Evolutionary conservation across 495 filamentous ascomycete genomes (phyloP).

Genomic region (Xylaria longipes): DNA sequence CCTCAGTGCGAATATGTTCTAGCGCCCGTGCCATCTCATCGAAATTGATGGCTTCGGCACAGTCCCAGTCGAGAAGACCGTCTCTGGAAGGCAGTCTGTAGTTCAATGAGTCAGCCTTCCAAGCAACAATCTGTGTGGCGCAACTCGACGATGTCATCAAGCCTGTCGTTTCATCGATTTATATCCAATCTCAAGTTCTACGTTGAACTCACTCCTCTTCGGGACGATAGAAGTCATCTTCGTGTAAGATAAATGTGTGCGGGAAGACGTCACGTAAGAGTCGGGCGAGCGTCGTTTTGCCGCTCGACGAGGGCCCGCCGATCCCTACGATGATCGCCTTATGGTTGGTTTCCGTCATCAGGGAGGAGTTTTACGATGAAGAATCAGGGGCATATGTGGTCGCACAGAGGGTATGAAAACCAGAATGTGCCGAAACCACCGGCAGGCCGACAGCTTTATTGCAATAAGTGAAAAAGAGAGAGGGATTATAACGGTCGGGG

Average conservation of each 20-base stretch:
- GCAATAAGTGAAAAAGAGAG: slow-evolving; percentile 9
- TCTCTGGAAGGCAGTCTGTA: slow-evolving; percentile 55
- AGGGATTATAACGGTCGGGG: not conserved
- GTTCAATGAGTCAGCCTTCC: not conserved
- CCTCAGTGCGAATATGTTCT: slow-evolving; percentile 65
- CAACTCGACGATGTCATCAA: not conserved
- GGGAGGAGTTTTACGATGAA: not conserved
- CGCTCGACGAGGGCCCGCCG: slow-evolving; percentile 76
- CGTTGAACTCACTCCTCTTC: slow-evolving; percentile 64
- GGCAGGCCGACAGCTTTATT: not conserved
- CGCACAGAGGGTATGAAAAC: not conserved
- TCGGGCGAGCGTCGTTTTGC: slow-evolving; percentile 81
- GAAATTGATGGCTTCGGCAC: slow-evolving; percentile 73
- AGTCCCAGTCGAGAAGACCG: slow-evolving; percentile 87
- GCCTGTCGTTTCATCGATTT: not conserved
- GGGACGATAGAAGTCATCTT: slow-evolving; percentile 89
- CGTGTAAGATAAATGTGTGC: slow-evolving; percentile 78
- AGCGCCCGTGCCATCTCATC: slow-evolving; percentile 66
- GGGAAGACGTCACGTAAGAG: slow-evolving; percentile 76
- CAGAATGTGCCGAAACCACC: not conserved
- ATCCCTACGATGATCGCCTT: slow-evolving; percentile 71
- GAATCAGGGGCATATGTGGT: not conserved
- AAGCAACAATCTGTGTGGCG: not conserved
- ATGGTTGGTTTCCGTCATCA: slow-evolving; percentile 24
- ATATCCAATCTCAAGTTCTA: not conserved